Evolutionary conservation across 2,329 filamentous ascomycete genomes (phyloP), one percentile per base, ranked within the genome.

Genomic region (Botrytis deweyae): DNA sequence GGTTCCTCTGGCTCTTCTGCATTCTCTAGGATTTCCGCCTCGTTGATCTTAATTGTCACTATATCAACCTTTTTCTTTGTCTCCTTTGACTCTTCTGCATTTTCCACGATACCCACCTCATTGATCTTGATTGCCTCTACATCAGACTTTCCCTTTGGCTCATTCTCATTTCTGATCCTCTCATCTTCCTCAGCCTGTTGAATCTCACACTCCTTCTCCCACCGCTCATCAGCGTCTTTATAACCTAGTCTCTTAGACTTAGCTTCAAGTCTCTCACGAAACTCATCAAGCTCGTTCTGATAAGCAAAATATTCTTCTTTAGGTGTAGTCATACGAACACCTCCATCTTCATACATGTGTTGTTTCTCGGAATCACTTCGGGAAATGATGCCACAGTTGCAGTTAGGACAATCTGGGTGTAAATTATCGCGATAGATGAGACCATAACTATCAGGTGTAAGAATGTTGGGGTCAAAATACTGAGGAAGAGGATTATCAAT

Each of bases 161-260:
- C 62, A 6, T 6, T 1, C 14, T 64, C n/a, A 6, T 12, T 20
- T 42, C 38, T 64, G 22, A 14, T 16, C 2, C 9, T 49, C 33
- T 55, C 46, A 12, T 20, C 65, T 8, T 68, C 65, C 46, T 40
- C 8, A 8, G 65, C 46, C 65, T 55, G 46, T 29, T 55, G 5
- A 55, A 42, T 14, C 36, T 55, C 65, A 40, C 65, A 68, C 14
- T 68, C 65, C 25, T 22, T 68, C 5, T 68, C 46, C 65, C 65
- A 68, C 25, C 65, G 14, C 36, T 55, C 65, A 40, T 68, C 65
- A 6, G 46, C 29, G 10, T 40, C 10, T 10, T 29, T 40, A 14
- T 20, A 68, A 0, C 65, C 65, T 49, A 55, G 4, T 49, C 36
- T 68, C 16, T 36, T 55, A 8, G 65, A 68, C 36, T 55, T 9